Evolutionary conservation across 2,329 filamentous ascomycete genomes (phyloP).

Genomic region (Colletotrichum eleusines): DNA sequence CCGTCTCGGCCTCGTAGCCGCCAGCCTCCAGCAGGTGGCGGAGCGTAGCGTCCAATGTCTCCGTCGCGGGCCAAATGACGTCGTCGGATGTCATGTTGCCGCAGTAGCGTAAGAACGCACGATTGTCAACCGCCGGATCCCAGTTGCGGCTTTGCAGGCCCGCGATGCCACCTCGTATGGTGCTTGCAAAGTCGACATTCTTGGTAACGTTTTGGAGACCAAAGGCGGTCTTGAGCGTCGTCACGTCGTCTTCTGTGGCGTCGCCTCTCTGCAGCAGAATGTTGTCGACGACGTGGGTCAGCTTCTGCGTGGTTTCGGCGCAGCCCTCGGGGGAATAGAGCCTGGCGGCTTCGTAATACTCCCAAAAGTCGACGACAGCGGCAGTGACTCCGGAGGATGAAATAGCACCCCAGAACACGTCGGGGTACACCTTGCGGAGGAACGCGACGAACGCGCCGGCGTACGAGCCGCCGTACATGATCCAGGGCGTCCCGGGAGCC

Average conservation of each 20-base stretch:
- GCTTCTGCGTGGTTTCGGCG: conserved; percentile 71
- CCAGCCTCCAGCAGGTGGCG: conserved; percentile 56
- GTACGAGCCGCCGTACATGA: conserved; percentile 87
- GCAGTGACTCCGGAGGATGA: conserved; percentile 83
- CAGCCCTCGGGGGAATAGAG: conserved; percentile 69
- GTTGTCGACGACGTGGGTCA: conserved; percentile 64
- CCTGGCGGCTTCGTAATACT: conserved; percentile 66
- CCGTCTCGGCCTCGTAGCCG: conserved; percentile 46
- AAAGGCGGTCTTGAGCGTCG: conserved; percentile 60
- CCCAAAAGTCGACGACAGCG: conserved; percentile 83
- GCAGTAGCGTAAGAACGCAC: conserved; percentile 62
- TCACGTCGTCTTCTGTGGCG: conserved; percentile 20
- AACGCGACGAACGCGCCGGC: conserved; percentile 85
- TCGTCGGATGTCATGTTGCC: conserved; percentile 57
- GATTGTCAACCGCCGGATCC: conserved; percentile 60
- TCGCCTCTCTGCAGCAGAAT: conserved; percentile 57
- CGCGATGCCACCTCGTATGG: conserved; percentile 56
- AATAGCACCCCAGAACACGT: conserved; percentile 83
- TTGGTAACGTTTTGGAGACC: conserved; percentile 57
- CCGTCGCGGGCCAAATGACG: conserved; percentile 57
- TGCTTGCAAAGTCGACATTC: conserved; percentile 62
- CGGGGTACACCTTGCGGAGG: conserved; percentile 79
- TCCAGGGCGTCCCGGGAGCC: conserved; percentile 74
- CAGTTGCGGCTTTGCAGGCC: conserved; percentile 64
- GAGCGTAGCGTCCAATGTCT: conserved; percentile 52